A percentile compares a stretch with the other conserved stretches of the same genome.
Conservation (phyloP, 768 basidiomycete species). For the Gloeostereum incarnatum region DNA sequence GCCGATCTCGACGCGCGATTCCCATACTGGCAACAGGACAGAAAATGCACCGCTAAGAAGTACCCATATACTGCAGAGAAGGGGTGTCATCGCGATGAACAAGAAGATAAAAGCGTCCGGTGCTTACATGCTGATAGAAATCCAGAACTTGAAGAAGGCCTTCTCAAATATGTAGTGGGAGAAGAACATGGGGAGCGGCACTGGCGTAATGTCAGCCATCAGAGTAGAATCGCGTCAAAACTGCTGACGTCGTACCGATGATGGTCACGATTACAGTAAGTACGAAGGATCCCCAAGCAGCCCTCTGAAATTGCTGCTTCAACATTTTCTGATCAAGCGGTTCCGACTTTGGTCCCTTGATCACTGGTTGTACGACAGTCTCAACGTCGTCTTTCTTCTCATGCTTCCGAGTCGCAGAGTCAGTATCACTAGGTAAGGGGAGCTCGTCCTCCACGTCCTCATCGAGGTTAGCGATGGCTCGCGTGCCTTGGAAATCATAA, state of each 20-base stretch:
- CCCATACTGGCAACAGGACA: slow-evolving; percentile 26
- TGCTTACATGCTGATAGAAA: slow-evolving; percentile 24
- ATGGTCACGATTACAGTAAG: slow-evolving; percentile 24
- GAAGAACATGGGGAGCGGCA: slow-evolving; percentile 30
- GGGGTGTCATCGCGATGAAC: neutral
- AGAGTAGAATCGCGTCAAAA: neutral
- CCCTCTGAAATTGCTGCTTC: slow-evolving; percentile 19
- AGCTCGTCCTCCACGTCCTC: neutral
- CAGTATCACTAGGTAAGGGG: slow-evolving; percentile 2
- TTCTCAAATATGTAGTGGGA: slow-evolving; percentile 24
- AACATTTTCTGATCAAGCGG: slow-evolving; percentile 3
- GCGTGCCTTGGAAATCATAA: slow-evolving; percentile 27
- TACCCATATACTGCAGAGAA: slow-evolving; percentile 20
- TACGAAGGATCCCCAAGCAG: slow-evolving; percentile 20
- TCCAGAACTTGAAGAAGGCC: slow-evolving; percentile 27
- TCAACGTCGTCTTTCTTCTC: slow-evolving; percentile 10
- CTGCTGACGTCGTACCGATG: slow-evolving; percentile 21
- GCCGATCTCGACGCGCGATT: slow-evolving; percentile 22
- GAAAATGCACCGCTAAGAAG: slow-evolving; percentile 25
- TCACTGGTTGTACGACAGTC: neutral
- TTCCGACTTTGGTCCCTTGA: slow-evolving; percentile 1
- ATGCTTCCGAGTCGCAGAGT: slow-evolving; percentile 2
- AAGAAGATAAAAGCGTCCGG: neutral
- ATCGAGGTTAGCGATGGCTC: slow-evolving; percentile 22
- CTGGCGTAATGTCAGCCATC: slow-evolving; percentile 9